Base-by-base conservation (phyloP, 352 stramenopile species). In the Sclerospora graminicola region DNA sequence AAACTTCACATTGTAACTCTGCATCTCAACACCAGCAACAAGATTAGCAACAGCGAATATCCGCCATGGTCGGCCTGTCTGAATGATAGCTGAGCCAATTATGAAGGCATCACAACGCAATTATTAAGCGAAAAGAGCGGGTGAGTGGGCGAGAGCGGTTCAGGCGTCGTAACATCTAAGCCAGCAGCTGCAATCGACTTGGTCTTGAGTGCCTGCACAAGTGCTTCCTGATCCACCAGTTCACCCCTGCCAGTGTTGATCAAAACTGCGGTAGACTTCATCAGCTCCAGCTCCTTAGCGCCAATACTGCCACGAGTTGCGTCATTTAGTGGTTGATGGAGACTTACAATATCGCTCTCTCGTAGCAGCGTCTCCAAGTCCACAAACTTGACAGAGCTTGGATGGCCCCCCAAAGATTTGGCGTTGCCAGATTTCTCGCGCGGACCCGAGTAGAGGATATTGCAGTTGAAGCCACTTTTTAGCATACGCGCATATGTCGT, bases 171-270 rank as follows among this genome's bases (percentile, higher is more conserved):
- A 15, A 94, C 88, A 51, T 97, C 86, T 23, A 97, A 60, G 20
- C 60, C 74, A 5, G 74, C 77, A 8, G 59, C 67, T 11, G 69
- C 71, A 36, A 89, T 81, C 27, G 45, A 11, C 19, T 73, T 58
- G 5, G 43, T 60, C 4, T 28, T 29, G 0, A 89, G 56, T 3
- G 70, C 75, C 1, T 68, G 15, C n/a, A 67, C 41, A 4, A 89
- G 65, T 20, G 78, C 76, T 19, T 88, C 71, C 47, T 95, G 88
- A 51, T 96, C 81, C 26, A 97, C 75, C 37, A 97, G 69, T 18
- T 91, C 85, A 28, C 89, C 89, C 30, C 89, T 69, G 27, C 82
- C 82, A 45, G 91, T 95, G 57, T 97, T 97, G 28, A 97, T 80
- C 28, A 97, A 65, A 38, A 95, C 79, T 15, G 85, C 80, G 23